Base-by-base conservation (phyloP, 1,139 yeast species). In the Komagataea norvegica region DNA sequence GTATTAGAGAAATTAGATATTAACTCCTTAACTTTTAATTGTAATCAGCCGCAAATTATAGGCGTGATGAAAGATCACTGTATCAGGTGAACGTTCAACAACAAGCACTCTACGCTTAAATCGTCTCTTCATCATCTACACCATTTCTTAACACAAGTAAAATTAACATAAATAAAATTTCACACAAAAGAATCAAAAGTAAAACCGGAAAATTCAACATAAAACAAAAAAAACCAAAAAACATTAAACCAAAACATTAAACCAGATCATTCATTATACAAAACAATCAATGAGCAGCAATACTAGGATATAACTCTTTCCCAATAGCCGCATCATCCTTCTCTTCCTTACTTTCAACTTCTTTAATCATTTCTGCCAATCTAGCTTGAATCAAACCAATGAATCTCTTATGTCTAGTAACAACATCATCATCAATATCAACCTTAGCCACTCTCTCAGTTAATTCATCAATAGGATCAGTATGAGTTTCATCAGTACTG, bases 371-470 rank as follows among this genome's bases (percentile, higher is more conserved):
- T 25, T 25, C 34, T 3, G 29, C 8, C 20, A 50, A 37, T 41
- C 38, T 45, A n/a, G 14, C 17, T 42, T 46, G 50, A 25, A 52
- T 48, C 11, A 25, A 33, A 9, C 16, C 14, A n/a, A 50, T 44
- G n/a, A 52, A 32, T n/a, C 19, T 21, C 31, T 43, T 47, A 25
- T 52, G 56, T 45, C 49, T 48, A 18, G 21, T 13, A 5, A 50
- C 8, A 8, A 29, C 26, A 28, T 31, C 33, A 8, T 41, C 40
- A 17, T 23, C 13, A 16, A 42, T 29, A 8, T 29, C 28, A 26
- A 41, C 38, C 4, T 34, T 17, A n/a, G 41, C 14, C 25, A 51
- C n/a, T 14, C 27, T 21, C 26, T 35, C 18, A 29, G 31, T 3
- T 37, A 34, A 16, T 30, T 17, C 33, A 41, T 47, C 49, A 38